Conservation (phyloP, 225 moss, liverwort and hornwort genomes). For the Pseudoscleropodium purum region DNA sequence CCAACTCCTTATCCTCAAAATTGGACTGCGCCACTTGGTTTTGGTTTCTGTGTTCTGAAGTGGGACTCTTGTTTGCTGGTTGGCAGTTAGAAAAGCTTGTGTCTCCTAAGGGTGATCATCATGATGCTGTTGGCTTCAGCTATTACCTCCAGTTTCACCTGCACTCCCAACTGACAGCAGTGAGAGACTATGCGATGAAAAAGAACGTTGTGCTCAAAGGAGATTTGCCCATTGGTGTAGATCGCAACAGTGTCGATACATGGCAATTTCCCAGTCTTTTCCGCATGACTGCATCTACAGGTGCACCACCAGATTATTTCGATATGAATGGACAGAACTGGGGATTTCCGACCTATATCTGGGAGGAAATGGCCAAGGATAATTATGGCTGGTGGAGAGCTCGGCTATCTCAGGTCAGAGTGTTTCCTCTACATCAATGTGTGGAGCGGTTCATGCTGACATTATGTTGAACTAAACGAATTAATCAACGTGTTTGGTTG, state of each 20-base stretch:
- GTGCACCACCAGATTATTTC: slow-evolving; percentile 90
- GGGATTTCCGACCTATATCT: slow-evolving; percentile 90
- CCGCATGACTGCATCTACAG: slow-evolving; percentile 85
- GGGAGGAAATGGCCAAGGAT: slow-evolving; percentile 96
- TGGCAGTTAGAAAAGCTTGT: slow-evolving; percentile 67
- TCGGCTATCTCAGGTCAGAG: slow-evolving; percentile 69
- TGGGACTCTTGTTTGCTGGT: not conserved
- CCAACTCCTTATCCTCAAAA: not conserved
- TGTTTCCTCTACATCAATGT: not conserved
- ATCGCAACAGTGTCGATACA: slow-evolving; percentile 85
- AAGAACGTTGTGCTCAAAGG: slow-evolving; percentile 78
- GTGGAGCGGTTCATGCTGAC: not conserved
- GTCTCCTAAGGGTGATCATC: slow-evolving; percentile 37
- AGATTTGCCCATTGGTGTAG: slow-evolving; percentile 90
- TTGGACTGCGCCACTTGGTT: not conserved
- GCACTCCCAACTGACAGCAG: slow-evolving; percentile 71
- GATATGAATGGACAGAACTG: slow-evolving; percentile 84
- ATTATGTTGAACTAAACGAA: not conserved
- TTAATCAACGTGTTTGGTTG: not conserved
- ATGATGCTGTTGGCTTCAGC: slow-evolving; percentile 54
- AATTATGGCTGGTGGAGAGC: slow-evolving; percentile 94
- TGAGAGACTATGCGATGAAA: slow-evolving; percentile 65
- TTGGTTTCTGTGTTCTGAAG: not conserved
- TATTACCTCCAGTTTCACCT: slow-evolving; percentile 88
- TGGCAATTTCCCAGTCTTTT: slow-evolving; percentile 79